Evolutionary conservation across 2,329 filamentous ascomycete species (phyloP).

Genomic region (Talaromyces sp.): DNA sequence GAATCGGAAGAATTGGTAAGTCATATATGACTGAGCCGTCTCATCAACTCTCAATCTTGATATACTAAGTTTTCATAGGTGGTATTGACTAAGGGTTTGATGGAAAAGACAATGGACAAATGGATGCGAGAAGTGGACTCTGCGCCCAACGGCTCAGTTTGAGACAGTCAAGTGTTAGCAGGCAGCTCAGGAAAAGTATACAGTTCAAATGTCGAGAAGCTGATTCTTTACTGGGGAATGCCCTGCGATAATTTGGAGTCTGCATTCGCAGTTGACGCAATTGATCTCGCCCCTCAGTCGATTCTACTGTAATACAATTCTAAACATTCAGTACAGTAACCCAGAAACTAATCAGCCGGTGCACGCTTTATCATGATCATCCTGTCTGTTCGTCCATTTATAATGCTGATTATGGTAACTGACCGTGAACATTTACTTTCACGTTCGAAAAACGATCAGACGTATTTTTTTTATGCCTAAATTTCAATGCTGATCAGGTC

Average conservation of each 20-base stretch:
- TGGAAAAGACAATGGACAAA: constrained; percentile 1
- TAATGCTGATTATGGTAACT: background rate
- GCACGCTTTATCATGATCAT: background rate
- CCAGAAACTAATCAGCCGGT: background rate
- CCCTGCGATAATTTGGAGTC: background rate
- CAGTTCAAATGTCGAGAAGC: background rate
- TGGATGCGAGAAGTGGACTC: background rate
- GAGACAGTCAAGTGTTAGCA: background rate
- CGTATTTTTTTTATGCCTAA: background rate
- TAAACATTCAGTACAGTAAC: background rate
- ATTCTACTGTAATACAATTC: too few relatives aligned
- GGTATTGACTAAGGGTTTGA: constrained; percentile 2
- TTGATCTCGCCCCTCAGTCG: background rate
- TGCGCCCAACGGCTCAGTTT: background rate
- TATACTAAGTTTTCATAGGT: background rate
- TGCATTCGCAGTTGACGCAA: background rate
- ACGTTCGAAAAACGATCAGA: background rate
- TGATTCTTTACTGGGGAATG: background rate
- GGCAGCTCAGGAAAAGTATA: background rate
- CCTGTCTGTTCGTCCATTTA: too few relatives aligned
- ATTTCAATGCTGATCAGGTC: background rate
- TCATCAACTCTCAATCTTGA: background rate
- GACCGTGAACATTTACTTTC: background rate
- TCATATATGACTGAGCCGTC: background rate
- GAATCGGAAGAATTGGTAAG: constrained; percentile 1